Evolutionary conservation across 768 basidiomycete genomes (phyloP).

Genomic region (Asterophora lycoperdoides): DNA sequence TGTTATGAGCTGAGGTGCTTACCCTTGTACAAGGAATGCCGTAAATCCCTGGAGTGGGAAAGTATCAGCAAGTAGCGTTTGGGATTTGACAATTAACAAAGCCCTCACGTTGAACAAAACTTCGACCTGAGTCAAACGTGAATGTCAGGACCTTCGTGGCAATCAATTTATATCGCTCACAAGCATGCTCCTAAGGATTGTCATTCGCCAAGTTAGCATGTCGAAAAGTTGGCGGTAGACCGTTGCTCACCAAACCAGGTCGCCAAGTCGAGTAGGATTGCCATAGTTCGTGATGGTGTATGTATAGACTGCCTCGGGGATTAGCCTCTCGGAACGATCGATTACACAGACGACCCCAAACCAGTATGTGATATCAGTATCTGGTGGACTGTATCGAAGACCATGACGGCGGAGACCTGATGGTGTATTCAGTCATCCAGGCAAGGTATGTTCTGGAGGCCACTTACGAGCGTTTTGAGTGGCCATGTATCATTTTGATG

Average conservation of each 20-base stretch:
- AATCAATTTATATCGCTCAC: constrained; percentile 17
- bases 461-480: constrained; percentile 41
- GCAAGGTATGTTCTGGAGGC: not conserved
- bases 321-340: not conserved
- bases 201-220: not conserved
- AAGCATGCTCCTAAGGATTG: constrained; percentile 31
- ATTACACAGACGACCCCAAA: constrained; percentile 15
- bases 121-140: constrained; percentile 31
- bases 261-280: constrained; percentile 21
- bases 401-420: constrained; percentile 47
- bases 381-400: constrained; percentile 52
- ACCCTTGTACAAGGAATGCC: constrained; percentile 47
- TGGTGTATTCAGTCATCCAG: not conserved
- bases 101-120: constrained; percentile 44
- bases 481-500: constrained; percentile 49
- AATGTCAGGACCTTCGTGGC: not conserved
- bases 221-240: not conserved
- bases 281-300: constrained; percentile 44
- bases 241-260: constrained; percentile 38
- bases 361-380: constrained; percentile 49
- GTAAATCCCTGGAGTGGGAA: constrained; percentile 34
- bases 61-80: not conserved
- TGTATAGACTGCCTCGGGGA: constrained; percentile 35
- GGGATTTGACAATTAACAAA: not conserved
- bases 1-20: not conserved